phyloP scores from a whole-genome alignment of 2,329 filamentous ascomycete genomes.

The Cladosporium sp. region DNA sequence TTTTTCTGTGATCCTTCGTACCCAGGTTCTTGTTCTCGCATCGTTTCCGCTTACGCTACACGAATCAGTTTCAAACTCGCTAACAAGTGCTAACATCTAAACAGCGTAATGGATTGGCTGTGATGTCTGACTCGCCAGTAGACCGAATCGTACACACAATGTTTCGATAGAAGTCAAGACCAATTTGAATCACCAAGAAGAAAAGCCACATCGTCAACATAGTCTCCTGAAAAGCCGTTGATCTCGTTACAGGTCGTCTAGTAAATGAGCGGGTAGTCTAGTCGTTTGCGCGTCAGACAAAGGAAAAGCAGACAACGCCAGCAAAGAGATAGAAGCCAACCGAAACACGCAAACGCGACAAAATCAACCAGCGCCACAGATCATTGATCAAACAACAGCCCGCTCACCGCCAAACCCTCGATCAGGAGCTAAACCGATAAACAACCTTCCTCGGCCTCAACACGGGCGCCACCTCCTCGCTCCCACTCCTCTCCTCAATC shows the following conservation, averaged over 20 bases:
- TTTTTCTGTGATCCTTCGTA: too few relatives aligned
- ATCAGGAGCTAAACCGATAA: constrained; percentile 3
- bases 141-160: too few relatives aligned
- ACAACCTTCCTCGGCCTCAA: constrained; percentile 28
- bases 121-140: too few relatives aligned
- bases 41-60: too few relatives aligned
- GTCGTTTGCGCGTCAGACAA: neutral
- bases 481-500: constrained; percentile 13
- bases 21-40: too few relatives aligned
- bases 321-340: neutral
- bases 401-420: too few relatives aligned
- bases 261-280: constrained; percentile 1
- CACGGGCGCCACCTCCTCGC: constrained; percentile 20
- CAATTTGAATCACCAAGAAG: too few relatives aligned
- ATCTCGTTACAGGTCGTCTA: neutral
- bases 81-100: too few relatives aligned
- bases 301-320: neutral
- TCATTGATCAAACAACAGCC: neutral
- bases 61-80: too few relatives aligned
- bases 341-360: neutral
- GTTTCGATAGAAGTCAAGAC: too few relatives aligned
- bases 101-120: too few relatives aligned
- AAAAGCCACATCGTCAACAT: neutral
- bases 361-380: neutral
- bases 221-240: neutral